A percentile compares a stretch with the other conserved stretches of the same genome.
These are phyloP conservation scores for Trypanosoma congolense DNA, from an alignment of 208 protist species.

Conservation along the genomic window DNA sequence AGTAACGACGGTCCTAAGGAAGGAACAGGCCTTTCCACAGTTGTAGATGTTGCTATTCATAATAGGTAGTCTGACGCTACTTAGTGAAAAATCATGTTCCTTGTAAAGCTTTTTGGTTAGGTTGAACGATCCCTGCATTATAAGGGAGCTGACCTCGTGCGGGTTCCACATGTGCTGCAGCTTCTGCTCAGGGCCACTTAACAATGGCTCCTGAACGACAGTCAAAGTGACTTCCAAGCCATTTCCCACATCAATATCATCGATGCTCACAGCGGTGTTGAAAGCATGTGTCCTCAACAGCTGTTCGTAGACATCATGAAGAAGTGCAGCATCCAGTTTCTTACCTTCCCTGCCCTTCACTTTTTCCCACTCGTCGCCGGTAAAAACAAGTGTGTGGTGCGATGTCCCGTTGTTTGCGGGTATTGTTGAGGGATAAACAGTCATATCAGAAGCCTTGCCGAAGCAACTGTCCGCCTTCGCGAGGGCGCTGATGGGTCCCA, in stretches of 20 bases:
- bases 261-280: slow-evolving; percentile 11
- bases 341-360: background rate
- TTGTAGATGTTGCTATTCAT: background rate
- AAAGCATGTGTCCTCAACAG: slow-evolving; percentile 13
- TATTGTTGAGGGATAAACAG: background rate
- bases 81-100: background rate
- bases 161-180: slow-evolving; percentile 20
- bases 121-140: slow-evolving; percentile 9
- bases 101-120: slow-evolving; percentile 1
- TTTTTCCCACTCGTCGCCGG: slow-evolving; percentile 6
- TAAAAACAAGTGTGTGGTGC: slow-evolving; percentile 9
- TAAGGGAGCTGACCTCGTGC: slow-evolving; percentile 21
- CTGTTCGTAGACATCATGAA: slow-evolving; percentile 6
- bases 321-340: slow-evolving; percentile 5
- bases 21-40: background rate
- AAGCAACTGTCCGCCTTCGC: no score
- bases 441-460: background rate
- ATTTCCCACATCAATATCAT: background rate
- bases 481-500: no score
- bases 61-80: background rate
- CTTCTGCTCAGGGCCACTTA: background rate
- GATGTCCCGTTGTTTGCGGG: slow-evolving; percentile 1
- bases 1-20: no score
- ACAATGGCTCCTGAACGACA: slow-evolving; percentile 5
- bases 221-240: slow-evolving; percentile 5